Evolutionary conservation across 177 flowering plant species (phyloP), one percentile per base, ranked within the genome.

Genomic region (Vitis hybrid): DNA sequence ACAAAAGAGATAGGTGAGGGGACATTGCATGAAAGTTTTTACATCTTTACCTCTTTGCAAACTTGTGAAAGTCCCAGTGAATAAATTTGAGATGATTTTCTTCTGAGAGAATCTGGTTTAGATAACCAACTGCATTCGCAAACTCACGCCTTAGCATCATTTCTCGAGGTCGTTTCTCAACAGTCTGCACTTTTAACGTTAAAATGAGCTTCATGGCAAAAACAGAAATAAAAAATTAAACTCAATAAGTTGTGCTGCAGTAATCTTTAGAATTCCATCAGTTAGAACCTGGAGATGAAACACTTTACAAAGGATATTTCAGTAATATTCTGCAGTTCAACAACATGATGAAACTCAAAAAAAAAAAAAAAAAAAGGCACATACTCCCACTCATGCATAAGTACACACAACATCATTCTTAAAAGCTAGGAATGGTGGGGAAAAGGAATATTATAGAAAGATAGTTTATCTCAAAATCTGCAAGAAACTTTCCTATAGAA

Each of bases 71-170:
- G 81, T 95, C 99, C 98, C 98, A 93, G 69, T 95, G 99, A 64
- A 95, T 90, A 84, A 95, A 93, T 73, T 84, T 86, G 52, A 95
- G 79, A 74, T 90, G 94, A 60, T 85, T 88, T 70, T 93, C 94
- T 80, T 91, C 98, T 15, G 89, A 66, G 31, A 91, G 79, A 72
- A 89, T 83, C 78, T 90, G 89, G 75, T 95, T 95, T 65, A 95
- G 81, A 78, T 93, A 93, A 29, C 97, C 98, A 79, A 95, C 94
- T 50, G 99, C 98, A 85, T 80, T 88, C n/a, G 97, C 88, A 84
- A 93, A 95, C 79, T 93, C 98, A 70, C 98, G 96, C 66, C 98
- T 80, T 19, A 95, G 84, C 96, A 95, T 93, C 99, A 95, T 95
- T 82, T 95, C 99, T 69, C 99, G 79, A 39, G 99, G 99, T 78